Percentiles rank a stretch among this genome's conserved stretches.
These are phyloP conservation scores for Dendrostoma leiphaemia DNA, from an alignment of 2,329 filamentous ascomycete species.

Conservation along the genomic window DNA sequence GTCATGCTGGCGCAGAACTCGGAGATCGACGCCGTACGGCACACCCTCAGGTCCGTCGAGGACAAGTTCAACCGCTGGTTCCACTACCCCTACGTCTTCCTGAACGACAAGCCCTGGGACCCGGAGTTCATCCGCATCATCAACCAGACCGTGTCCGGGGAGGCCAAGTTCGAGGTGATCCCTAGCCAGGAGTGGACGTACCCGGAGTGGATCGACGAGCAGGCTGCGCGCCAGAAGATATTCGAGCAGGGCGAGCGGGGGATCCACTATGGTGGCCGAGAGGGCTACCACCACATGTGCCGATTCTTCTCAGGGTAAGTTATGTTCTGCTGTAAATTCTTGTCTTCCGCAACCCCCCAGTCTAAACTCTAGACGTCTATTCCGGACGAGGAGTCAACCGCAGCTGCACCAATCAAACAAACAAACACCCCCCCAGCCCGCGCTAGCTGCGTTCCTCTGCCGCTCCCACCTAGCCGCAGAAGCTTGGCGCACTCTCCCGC, in stretches of 20 bases:
- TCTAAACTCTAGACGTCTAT: no score
- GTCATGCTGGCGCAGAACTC: conserved; percentile 46
- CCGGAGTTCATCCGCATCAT: conserved; percentile 36
- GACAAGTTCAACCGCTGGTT: conserved; percentile 45
- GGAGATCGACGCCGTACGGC: conserved; percentile 38
- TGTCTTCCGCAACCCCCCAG: background rate
- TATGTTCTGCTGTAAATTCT: background rate
- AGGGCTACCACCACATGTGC: conserved; percentile 39
- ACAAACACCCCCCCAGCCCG: no score
- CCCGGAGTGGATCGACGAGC: conserved; percentile 30
- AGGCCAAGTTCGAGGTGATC: conserved; percentile 41
- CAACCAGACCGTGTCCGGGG: conserved; percentile 34
- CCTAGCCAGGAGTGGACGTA: conserved; percentile 39
- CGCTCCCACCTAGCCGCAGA: no score
- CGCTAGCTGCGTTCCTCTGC: no score
- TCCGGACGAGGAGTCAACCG: no score
- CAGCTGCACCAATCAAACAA: no score
- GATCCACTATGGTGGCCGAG: conserved; percentile 37
- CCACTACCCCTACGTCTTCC: conserved; percentile 44
- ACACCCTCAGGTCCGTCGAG: conserved; percentile 40
- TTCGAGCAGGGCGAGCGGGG: conserved; percentile 27
- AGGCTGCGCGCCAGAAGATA: conserved; percentile 23
- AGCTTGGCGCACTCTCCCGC: background rate
- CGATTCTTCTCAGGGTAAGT: conserved; percentile 41
- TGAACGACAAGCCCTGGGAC: conserved; percentile 44